These are phyloP conservation scores for Ceratobasidium sp. DNA, from an alignment of 1,284 basidiomycete genomes.

Conservation along the genomic window DNA sequence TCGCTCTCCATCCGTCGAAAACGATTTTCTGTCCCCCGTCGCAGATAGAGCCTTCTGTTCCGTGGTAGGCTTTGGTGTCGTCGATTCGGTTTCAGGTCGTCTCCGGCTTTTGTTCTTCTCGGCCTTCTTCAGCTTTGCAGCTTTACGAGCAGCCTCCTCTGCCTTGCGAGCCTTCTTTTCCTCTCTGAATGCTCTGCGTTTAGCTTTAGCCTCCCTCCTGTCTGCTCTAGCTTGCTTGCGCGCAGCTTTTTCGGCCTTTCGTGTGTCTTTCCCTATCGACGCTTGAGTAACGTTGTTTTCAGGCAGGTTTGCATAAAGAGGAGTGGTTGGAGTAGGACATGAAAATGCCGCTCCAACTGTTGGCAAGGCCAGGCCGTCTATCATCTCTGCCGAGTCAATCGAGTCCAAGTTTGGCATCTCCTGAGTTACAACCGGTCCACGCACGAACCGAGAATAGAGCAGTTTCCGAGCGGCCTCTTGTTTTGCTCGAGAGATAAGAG, in stretches of 20 bases:
- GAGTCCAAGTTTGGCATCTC: slow-evolving; percentile 54
- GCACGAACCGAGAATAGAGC: slow-evolving; percentile 85
- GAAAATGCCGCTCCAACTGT: not conserved
- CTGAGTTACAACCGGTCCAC: slow-evolving; percentile 74
- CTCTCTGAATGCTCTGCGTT: slow-evolving; percentile 17
- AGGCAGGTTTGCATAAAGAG: not conserved
- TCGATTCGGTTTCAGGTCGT: not conserved
- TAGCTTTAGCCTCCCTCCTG: slow-evolving; percentile 34
- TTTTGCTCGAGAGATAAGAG: slow-evolving; percentile 75
- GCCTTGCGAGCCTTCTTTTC: slow-evolving; percentile 47
- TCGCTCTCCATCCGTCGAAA: not conserved
- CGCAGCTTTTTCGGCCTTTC: slow-evolving; percentile 39
- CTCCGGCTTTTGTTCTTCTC: slow-evolving; percentile 24
- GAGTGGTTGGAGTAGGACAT: not conserved
- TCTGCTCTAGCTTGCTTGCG: slow-evolving; percentile 34
- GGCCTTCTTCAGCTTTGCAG: slow-evolving; percentile 36
- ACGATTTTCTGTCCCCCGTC: not conserved
- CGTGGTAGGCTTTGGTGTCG: not conserved
- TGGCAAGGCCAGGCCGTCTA: not conserved
- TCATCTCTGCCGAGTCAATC: not conserved
- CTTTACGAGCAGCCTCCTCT: slow-evolving; percentile 39
- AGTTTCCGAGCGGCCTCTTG: slow-evolving; percentile 79
- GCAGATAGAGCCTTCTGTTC: not conserved
- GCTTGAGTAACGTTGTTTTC: not conserved
- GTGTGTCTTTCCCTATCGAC: slow-evolving; percentile 19